Conservation (phyloP, 2,329 filamentous ascomycete genomes). For the Mycosphaerelloides madeirae region DNA sequence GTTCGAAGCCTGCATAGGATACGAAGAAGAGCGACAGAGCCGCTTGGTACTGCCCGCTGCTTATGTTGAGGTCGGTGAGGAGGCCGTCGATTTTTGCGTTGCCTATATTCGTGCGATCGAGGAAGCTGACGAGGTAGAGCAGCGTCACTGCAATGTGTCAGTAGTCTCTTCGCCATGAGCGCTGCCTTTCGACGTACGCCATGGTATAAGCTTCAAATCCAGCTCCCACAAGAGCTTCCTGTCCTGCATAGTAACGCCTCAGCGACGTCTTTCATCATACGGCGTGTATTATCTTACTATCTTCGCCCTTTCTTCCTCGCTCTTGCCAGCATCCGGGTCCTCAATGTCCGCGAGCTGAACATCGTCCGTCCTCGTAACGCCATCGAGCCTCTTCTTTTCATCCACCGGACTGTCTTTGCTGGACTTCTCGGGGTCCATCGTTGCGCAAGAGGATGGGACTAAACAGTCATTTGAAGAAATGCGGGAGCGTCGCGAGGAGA, state of each 20-base stretch:
- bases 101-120: conserved; percentile 70
- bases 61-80: conserved; percentile 57
- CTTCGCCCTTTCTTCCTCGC: conserved; percentile 56
- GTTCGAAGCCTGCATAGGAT: conserved; percentile 75
- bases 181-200: conserved; percentile 32
- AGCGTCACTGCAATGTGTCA: conserved; percentile 47
- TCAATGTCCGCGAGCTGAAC: conserved; percentile 4
- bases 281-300: conserved; percentile 47
- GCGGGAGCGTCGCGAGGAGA: background rate
- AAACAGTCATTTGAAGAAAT: background rate
- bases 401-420: conserved; percentile 4
- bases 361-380: conserved; percentile 1
- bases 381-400: conserved; percentile 10
- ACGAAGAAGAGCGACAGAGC: conserved; percentile 81
- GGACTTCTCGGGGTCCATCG: conserved; percentile 4
- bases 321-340: conserved; percentile 62
- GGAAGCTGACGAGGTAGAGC: conserved; percentile 69
- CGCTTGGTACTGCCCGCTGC: conserved; percentile 60
- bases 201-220: conserved; percentile 58
- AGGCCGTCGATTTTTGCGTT: conserved; percentile 60
- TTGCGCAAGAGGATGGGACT: background rate
- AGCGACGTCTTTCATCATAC: background rate
- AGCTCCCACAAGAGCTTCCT: conserved; percentile 58
- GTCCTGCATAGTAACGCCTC: conserved; percentile 44
- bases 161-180: too few species aligned